Evolutionary conservation across 768 basidiomycete species (phyloP), one percentile per base, ranked within the genome.

Genomic region (Suillus ampliporus): DNA sequence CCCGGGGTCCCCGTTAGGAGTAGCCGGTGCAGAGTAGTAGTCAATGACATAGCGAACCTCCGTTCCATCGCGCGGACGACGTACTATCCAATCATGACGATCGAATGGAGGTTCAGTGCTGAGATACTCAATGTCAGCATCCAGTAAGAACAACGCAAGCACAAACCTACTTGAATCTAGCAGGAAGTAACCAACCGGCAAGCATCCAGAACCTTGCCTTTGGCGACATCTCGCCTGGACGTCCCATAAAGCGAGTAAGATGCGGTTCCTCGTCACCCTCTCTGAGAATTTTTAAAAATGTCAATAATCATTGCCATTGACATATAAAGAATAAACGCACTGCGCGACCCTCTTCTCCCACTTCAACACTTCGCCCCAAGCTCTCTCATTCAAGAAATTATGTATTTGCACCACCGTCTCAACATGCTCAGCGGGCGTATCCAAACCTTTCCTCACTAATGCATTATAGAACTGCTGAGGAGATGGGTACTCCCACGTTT

Each of bases 401-500:
- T 99, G 97, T 40, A 99, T 98, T 64, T 95, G 89, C 48, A 99
- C 97, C 93, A 99, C 97, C 28, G 89, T 94, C 74, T 95, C 96
- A 50, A 98, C 86, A 76, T 95, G 91, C 69, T 98, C 94, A 76
- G 96, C 95, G 0, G 95, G 95, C 2, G 97, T 97, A 76, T 97
- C 95, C 92, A 92, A 95, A 3, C 97, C 97, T 73, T 99, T 99
- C 65, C 95, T 81, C 11, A 94, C 94, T 15, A 99, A 83, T 0
- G 97, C 97, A 76, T 99, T 99, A 76, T 98, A 96, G 73, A 99
- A 98, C 74, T 98, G 96, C 76, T 99, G 97, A 11, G 96, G 94
- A 2, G 91, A 94, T 3, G 97, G 97, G 76, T 99, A 99, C 73
- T 97, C 95, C 97, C 97, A 98, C 51, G 81, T 84, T 26, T 64